These are phyloP conservation scores for Candida manassasensis DNA, from an alignment of 805 yeast species.

Conservation along the genomic window DNA sequence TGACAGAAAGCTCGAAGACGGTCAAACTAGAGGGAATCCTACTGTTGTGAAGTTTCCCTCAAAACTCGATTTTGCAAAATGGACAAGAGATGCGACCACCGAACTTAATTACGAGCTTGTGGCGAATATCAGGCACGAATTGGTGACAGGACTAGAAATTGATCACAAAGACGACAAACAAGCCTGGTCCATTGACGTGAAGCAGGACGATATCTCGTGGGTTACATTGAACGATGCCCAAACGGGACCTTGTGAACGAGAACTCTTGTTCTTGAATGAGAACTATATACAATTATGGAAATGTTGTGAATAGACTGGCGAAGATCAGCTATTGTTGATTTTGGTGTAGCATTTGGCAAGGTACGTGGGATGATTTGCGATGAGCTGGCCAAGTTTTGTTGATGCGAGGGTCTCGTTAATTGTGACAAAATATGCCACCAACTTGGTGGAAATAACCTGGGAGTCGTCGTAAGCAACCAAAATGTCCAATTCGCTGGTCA, in stretches of 20 bases:
- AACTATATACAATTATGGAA: slow-evolving; percentile 69
- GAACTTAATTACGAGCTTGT: slow-evolving; percentile 33
- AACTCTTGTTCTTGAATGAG: slow-evolving; percentile 57
- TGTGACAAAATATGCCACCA: slow-evolving; percentile 17
- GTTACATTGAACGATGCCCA: slow-evolving; percentile 50
- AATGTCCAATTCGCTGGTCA: background rate
- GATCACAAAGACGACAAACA: slow-evolving; percentile 18
- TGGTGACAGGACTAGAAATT: slow-evolving; percentile 11
- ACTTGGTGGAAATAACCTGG: slow-evolving; percentile 11
- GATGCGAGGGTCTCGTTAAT: slow-evolving; percentile 14
- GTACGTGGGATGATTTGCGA: slow-evolving; percentile 5
- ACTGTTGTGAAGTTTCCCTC: slow-evolving; percentile 61
- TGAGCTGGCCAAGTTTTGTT: slow-evolving; percentile 16
- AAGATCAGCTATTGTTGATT: background rate
- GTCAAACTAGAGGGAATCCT: slow-evolving; percentile 24
- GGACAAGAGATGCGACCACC: slow-evolving; percentile 12
- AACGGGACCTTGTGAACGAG: slow-evolving; percentile 46
- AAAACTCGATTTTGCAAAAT: slow-evolving; percentile 33
- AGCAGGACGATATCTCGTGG: slow-evolving; percentile 40
- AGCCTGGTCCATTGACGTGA: slow-evolving; percentile 14
- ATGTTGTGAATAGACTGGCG: slow-evolving; percentile 8
- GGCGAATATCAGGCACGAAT: slow-evolving; percentile 14
- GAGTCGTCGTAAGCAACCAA: slow-evolving; percentile 1
- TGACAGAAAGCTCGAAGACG: slow-evolving; percentile 37
- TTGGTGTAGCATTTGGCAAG: slow-evolving; percentile 7